phyloP scores from a whole-genome alignment of 805 yeast species.

The Pichia californica region DNA sequence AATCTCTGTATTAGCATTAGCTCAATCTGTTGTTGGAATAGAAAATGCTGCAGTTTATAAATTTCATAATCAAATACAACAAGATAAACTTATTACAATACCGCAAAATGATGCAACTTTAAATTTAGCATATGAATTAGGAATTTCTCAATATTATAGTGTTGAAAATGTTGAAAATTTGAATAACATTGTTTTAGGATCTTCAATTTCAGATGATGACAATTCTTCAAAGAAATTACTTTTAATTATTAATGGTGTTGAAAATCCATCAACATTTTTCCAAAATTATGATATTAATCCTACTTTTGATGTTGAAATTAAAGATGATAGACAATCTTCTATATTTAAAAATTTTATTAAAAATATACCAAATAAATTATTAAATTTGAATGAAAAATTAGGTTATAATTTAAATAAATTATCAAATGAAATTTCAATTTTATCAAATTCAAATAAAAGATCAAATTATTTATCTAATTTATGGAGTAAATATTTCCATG shows the following conservation, averaged over 20 bases:
- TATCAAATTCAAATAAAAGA: constrained; percentile 14
- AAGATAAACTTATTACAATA: constrained; percentile 12
- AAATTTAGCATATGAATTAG: constrained; percentile 42
- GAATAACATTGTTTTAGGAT: constrained; percentile 16
- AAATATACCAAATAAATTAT: constrained; percentile 21
- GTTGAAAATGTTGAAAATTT: constrained; percentile 27
- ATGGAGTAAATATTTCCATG: constrained; percentile 24
- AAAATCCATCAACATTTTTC: constrained; percentile 29
- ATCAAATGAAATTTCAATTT: constrained; percentile 23
- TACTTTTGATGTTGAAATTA: constrained; percentile 16
- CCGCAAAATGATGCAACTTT: constrained; percentile 31
- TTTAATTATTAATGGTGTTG: constrained; percentile 36
- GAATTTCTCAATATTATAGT: constrained; percentile 32
- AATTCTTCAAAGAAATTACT: not conserved
- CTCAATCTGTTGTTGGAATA: constrained; percentile 12
- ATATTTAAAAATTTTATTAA: constrained; percentile 19
- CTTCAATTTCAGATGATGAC: constrained; percentile 9
- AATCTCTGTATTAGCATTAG: not conserved
- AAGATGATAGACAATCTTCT: constrained; percentile 17
- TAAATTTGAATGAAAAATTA: constrained; percentile 4
- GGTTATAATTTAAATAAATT: constrained; percentile 18
- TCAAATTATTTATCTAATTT: constrained; percentile 8
- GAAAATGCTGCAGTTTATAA: constrained; percentile 25
- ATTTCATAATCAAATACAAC: constrained; percentile 1
- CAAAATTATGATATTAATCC: constrained; percentile 16